Percentiles rank a stretch among this genome's conserved stretches.
Conservation (phyloP, 371 early-diverging fungal species). For the Chytridium lagenaria region DNA sequence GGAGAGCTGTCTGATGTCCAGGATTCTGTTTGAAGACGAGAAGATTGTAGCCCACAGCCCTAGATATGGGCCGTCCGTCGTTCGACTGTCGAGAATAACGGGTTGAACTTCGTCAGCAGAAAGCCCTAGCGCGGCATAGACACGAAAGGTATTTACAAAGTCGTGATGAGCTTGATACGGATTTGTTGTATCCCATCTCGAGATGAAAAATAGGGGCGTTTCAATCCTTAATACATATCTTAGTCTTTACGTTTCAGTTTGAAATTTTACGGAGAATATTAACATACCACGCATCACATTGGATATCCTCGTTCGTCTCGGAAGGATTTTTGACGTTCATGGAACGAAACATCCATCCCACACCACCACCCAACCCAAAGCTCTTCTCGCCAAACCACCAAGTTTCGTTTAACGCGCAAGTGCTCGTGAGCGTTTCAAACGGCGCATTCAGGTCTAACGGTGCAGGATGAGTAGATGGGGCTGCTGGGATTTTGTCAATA, state of each 20-base stretch:
- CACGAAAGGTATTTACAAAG: constrained; percentile 31
- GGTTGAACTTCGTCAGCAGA: constrained; percentile 7
- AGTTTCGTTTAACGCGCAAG: background rate
- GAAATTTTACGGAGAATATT: background rate
- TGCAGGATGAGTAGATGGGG: background rate
- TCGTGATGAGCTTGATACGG: constrained; percentile 36
- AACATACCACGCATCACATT: constrained; percentile 15
- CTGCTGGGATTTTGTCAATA: background rate
- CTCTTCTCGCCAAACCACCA: constrained; percentile 24
- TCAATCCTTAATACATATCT: background rate
- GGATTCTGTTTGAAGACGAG: background rate
- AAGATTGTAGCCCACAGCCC: constrained; percentile 27
- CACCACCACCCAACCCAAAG: constrained; percentile 31
- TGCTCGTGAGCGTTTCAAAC: background rate
- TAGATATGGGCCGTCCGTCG: constrained; percentile 26
- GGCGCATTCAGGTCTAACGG: background rate
- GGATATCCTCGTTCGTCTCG: background rate
- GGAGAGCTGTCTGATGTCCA: constrained; percentile 26
- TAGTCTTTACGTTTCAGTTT: background rate
- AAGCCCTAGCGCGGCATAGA: constrained; percentile 25
- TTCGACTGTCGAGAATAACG: constrained; percentile 26
- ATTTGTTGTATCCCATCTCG: constrained; percentile 33
- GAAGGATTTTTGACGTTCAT: background rate
- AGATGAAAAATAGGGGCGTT: background rate
- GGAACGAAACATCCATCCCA: constrained; percentile 26